These are phyloP conservation scores for Verticillium nonalfalfae DNA, from an alignment of 2,329 filamentous ascomycete species.

Conservation along the genomic window DNA sequence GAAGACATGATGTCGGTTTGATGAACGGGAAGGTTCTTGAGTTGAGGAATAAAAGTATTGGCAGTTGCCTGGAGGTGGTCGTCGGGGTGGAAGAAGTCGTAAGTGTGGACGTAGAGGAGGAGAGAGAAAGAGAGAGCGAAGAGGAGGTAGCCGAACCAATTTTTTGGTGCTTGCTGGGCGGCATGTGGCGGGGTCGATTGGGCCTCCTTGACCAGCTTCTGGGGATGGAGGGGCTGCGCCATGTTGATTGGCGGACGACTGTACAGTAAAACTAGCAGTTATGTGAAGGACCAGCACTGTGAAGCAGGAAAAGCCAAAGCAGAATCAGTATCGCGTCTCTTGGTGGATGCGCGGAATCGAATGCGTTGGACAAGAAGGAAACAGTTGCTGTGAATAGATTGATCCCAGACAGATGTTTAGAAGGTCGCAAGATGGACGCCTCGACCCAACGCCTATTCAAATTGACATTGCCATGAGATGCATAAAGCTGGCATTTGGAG, in stretches of 20 bases:
- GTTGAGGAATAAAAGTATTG: not conserved
- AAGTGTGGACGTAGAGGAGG: not conserved
- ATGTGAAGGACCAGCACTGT: not conserved
- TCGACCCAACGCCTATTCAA: not conserved
- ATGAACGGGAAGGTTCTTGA: not conserved
- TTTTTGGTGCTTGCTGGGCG: slow-evolving; percentile 7
- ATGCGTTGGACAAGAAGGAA: not conserved
- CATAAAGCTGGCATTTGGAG: not conserved
- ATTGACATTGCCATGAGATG: not conserved
- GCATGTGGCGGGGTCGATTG: slow-evolving; percentile 2
- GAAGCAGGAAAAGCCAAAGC: not conserved
- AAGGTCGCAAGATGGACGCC: not conserved
- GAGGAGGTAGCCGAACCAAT: slow-evolving; percentile 16
- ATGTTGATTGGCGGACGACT: slow-evolving; percentile 17
- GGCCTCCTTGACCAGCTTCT: slow-evolving; percentile 5
- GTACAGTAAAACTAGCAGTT: not conserved
- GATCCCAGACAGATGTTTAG: not conserved
- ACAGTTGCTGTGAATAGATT: not conserved
- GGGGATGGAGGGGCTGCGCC: slow-evolving; percentile 23
- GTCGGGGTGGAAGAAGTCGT: slow-evolving; percentile 8
- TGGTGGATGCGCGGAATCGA: not conserved
- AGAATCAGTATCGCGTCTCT: not conserved
- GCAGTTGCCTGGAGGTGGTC: slow-evolving; percentile 4
- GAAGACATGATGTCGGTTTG: slow-evolving; percentile 10
- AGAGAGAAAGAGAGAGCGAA: slow-evolving; percentile 1